Evolutionary conservation across 495 filamentous ascomycete genomes (phyloP).

Genomic region (Oidiodendron maius): DNA sequence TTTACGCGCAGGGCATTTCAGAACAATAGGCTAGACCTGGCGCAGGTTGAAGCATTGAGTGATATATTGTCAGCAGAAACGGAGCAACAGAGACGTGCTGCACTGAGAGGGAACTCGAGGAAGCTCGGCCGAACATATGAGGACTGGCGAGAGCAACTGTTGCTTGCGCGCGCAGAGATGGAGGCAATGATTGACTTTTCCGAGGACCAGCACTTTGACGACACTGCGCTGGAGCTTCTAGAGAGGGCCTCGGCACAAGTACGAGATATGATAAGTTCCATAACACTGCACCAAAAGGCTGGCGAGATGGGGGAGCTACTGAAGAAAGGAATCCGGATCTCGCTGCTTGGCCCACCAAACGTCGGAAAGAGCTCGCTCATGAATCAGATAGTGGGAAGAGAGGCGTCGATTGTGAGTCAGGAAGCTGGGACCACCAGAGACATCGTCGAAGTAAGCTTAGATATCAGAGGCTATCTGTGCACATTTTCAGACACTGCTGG

Average conservation of each 20-base stretch:
- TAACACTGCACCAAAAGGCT: constrained; percentile 64
- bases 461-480: constrained; percentile 83
- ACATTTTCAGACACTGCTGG: constrained; percentile 91
- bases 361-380: constrained; percentile 92
- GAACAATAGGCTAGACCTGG: constrained; percentile 77
- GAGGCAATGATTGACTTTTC: constrained; percentile 96
- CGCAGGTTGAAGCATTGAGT: constrained; percentile 89
- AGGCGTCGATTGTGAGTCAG: constrained; percentile 88
- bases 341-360: constrained; percentile 87
- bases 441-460: constrained; percentile 86
- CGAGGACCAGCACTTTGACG: constrained; percentile 96
- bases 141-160: constrained; percentile 66
- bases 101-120: constrained; percentile 70
- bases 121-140: constrained; percentile 76
- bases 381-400: constrained; percentile 84
- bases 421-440: constrained; percentile 93
- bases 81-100: constrained; percentile 85
- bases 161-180: constrained; percentile 82
- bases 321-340: constrained; percentile 77
- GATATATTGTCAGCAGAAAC: constrained; percentile 83
- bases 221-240: constrained; percentile 68
- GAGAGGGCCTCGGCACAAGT: constrained; percentile 61
- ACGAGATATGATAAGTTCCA: constrained; percentile 46
- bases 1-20: constrained; percentile 91
- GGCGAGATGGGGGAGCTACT: constrained; percentile 80